Evolutionary conservation across 306 rosid species (phyloP), one percentile per base, ranked within the genome.

Genomic region (Glycine soja): DNA sequence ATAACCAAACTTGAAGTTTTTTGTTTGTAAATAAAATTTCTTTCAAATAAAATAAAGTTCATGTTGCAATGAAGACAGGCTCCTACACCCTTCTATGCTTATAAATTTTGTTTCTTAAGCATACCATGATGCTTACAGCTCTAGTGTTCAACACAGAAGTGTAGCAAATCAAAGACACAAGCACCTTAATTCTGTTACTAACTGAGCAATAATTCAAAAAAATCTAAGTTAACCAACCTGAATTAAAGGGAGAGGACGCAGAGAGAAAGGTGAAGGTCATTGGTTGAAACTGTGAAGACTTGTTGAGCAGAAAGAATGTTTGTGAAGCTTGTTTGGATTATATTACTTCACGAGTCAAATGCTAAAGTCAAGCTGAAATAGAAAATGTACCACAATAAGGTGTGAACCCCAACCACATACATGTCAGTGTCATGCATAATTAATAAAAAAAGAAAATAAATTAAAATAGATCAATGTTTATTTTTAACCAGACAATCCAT

Each of bases 301-400:
- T 62, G 24, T 69, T 83, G 75, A 57, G 61, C 83, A 63, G 58
- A 36, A 86, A 83, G 57, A 59, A 82, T 6, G 34, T 14, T 64
- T 52, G 18, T 38, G 80, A 80, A 83, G 82, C 74, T 83, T 75
- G 53, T 72, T 40, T 76, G 68, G 79, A 75, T 83, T 85, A 82
- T 83, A 84, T 85, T 82, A 79, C 84, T 89, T 62, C 73, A 63
- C 73, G 57, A 72, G 92, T 89, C 95, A 92, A 90, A 40, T 75
- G 81, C 77, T 83, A 75, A 13, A 19, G 80, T 87, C 80, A 57
- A 64, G 71, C 88, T 88, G 90, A 74, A 90, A 76, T 58, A 86
- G 77, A 80, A 57, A 72, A 75, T 3, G 15, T 66, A 54, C 18
- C 43, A 76, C 79, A 80, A 75, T 75, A 40, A 54, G 65, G 30